phyloP scores from a whole-genome alignment of 345 rosid species.

The Chamaenerion angustifolium region DNA sequence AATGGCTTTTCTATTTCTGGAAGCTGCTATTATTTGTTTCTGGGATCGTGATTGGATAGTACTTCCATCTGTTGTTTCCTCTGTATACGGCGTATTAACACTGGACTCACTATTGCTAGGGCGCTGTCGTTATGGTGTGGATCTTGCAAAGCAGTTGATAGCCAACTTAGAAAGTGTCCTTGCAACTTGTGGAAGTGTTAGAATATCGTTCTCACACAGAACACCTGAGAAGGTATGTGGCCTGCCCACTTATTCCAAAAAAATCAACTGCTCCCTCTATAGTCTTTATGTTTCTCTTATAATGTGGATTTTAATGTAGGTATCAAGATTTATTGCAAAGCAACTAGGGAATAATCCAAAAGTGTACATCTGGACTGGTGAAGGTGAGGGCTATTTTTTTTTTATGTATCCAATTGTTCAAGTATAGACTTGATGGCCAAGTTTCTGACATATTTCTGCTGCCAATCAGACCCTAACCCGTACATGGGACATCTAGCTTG shows the following conservation, averaged over 20 bases:
- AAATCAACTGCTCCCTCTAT: neutral
- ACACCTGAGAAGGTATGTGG: conserved; percentile 70
- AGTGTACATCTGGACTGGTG: conserved; percentile 71
- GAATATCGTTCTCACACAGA: conserved; percentile 67
- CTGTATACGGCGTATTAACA: neutral
- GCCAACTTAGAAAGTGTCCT: conserved; percentile 42
- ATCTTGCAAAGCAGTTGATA: conserved; percentile 74
- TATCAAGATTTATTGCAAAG: conserved; percentile 47
- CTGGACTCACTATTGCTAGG: conserved; percentile 20
- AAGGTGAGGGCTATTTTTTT: conserved; percentile 40
- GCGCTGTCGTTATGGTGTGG: conserved; percentile 66
- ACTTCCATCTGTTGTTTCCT: neutral
- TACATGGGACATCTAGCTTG: conserved; percentile 93
- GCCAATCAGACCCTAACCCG: conserved; percentile 62
- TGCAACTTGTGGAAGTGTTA: conserved; percentile 66
- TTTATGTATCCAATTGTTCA: neutral
- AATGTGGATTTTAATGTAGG: conserved; percentile 21
- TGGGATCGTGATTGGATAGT: neutral
- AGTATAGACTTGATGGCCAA: too few species aligned
- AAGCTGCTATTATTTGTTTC: neutral
- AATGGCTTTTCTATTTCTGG: too few species aligned
- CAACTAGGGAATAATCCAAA: conserved; percentile 71
- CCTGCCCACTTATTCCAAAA: conserved; percentile 5
- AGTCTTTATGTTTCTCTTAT: conserved; percentile 1
- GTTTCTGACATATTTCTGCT: too few species aligned